Evolutionary conservation across 2,329 filamentous ascomycete species (phyloP).

Genomic region (Rhynchosporium agropyri): DNA sequence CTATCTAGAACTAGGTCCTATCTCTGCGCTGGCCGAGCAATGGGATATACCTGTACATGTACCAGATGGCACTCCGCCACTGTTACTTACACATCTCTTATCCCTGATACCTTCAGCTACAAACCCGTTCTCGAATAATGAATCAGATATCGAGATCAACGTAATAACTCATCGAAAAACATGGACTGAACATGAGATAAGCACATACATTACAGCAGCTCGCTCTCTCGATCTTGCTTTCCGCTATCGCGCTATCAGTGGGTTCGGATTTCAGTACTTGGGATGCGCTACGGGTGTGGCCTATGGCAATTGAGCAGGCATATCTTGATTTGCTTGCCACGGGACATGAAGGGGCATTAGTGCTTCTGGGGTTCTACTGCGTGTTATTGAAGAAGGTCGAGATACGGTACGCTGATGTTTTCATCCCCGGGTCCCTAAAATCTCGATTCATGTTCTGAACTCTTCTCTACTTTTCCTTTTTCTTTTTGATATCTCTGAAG

Average conservation of each 20-base stretch:
- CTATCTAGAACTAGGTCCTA: slow-evolving; percentile 21
- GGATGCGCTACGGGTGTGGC: slow-evolving; percentile 43
- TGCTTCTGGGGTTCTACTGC: slow-evolving; percentile 46
- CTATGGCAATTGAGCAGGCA: slow-evolving; percentile 41
- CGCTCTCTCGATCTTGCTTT: slow-evolving; percentile 2
- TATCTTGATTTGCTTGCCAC: slow-evolving; percentile 42
- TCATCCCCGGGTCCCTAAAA: neutral
- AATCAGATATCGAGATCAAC: neutral
- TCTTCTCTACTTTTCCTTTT: neutral
- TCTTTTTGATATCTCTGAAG: too few species aligned
- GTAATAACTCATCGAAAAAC: neutral
- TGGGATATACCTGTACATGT: slow-evolving; percentile 14
- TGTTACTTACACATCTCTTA: slow-evolving; percentile 2
- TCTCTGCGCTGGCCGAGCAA: slow-evolving; percentile 18
- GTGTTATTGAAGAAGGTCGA: slow-evolving; percentile 43
- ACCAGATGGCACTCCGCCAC: slow-evolving; percentile 2
- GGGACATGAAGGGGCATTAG: slow-evolving; percentile 42
- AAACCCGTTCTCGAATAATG: neutral
- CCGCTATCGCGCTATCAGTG: neutral
- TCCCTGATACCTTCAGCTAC: neutral
- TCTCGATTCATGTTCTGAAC: too few species aligned
- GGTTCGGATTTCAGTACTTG: slow-evolving; percentile 33
- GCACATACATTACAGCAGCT: slow-evolving; percentile 2
- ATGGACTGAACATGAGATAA: slow-evolving; percentile 10
- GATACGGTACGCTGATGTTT: slow-evolving; percentile 38